phyloP scores from a whole-genome alignment of 257 asterid genomes.

The Linderniella brevidens region DNA sequence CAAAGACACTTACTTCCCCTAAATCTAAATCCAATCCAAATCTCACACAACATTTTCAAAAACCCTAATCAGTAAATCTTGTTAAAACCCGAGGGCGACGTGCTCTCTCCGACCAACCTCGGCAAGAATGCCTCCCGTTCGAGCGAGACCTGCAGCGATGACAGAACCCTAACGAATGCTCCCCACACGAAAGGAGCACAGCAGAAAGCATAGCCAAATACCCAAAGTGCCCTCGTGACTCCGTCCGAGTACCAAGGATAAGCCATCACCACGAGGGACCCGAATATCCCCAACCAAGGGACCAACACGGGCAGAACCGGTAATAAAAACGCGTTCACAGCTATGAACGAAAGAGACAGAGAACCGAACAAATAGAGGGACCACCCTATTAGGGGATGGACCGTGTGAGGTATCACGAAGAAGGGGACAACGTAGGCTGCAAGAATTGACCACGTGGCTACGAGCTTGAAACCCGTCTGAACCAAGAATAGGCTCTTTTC shows the following conservation, averaged over 20 bases:
- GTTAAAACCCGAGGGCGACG: conserved; percentile 37
- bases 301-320: conserved; percentile 50
- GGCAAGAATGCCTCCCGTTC: conserved; percentile 81
- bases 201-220: conserved; percentile 62
- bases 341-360: conserved; percentile 38
- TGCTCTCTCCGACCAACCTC: conserved; percentile 34
- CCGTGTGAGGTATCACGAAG: conserved; percentile 54
- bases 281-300: conserved; percentile 58
- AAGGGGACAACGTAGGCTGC: conserved; percentile 59
- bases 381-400: conserved; percentile 86
- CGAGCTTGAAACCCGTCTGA: conserved; percentile 47
- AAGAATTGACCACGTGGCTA: conserved; percentile 53
- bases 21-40: too few relatives aligned
- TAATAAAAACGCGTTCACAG: conserved; percentile 38
- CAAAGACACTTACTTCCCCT: too few relatives aligned
- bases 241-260: conserved; percentile 71
- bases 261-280: conserved; percentile 65
- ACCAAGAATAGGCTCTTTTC: conserved; percentile 45
- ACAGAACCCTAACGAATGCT: conserved; percentile 33
- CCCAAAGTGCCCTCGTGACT: conserved; percentile 51
- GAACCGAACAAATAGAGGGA: conserved; percentile 55
- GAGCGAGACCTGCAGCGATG: conserved; percentile 40
- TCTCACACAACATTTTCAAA: too few relatives aligned
- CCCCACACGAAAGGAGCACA: conserved; percentile 45
- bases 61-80: conserved; percentile 31